A percentile compares a stretch with the other conserved stretches of the same genome.
phyloP scores from a whole-genome alignment of 148 eudicot species.

The Cornus florida region DNA sequence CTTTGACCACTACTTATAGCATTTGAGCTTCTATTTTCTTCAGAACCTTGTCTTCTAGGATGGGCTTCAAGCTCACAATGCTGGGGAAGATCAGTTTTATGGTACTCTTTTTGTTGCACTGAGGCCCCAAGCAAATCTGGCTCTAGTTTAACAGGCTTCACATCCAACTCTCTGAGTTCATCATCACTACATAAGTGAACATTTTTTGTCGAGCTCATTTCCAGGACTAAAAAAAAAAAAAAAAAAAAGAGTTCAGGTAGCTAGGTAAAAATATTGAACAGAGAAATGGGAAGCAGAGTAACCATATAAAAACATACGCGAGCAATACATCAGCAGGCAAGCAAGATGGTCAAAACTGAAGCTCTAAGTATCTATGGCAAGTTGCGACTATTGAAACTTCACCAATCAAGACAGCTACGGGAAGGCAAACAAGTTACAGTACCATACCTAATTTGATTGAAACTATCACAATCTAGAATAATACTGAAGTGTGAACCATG shows the following conservation, averaged over 20 bases:
- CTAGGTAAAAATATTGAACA: neutral
- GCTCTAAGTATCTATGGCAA: neutral
- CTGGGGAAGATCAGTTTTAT: conserved; percentile 10
- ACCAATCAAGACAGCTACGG: neutral
- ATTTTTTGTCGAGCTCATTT: conserved; percentile 17
- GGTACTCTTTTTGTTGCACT: conserved; percentile 24
- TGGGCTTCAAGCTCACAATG: conserved; percentile 18
- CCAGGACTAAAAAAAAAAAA: conserved; percentile 7
- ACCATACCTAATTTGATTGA: neutral
- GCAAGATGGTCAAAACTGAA: neutral
- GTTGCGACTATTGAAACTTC: neutral
- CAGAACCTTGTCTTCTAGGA: conserved; percentile 36
- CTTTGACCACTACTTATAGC: conserved; percentile 31
- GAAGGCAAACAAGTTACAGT: neutral
- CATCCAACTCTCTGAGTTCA: conserved; percentile 35
- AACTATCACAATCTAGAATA: neutral
- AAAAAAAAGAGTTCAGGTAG: neutral
- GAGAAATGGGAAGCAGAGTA: neutral
- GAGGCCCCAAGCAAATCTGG: conserved; percentile 20
- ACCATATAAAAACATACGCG: neutral
- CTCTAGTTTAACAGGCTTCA: conserved; percentile 46
- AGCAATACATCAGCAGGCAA: neutral
- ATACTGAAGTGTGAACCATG: neutral
- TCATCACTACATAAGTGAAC: conserved; percentile 15
- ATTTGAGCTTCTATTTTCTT: conserved; percentile 34